Evolutionary conservation across 768 basidiomycete genomes (phyloP).

Genomic region (Obba rivulosa): DNA sequence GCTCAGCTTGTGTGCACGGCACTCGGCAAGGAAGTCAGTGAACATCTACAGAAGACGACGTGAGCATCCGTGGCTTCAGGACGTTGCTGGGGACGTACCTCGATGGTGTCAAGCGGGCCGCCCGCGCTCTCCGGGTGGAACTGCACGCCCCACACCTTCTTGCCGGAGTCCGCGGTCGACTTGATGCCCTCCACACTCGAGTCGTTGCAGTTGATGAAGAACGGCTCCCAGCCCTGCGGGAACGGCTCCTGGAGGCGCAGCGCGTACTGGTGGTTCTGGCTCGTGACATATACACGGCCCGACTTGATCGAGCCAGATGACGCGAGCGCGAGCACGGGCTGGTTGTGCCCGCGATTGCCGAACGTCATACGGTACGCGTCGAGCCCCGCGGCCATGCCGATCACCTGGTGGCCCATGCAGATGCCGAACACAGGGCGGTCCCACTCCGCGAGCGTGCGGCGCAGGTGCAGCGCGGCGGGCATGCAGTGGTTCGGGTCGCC

Average conservation of each 20-base stretch:
- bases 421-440: slow-evolving; percentile 93
- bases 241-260: slow-evolving; percentile 89
- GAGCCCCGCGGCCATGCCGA: slow-evolving; percentile 94
- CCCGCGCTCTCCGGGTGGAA: slow-evolving; percentile 99
- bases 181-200: slow-evolving; percentile 99
- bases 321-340: slow-evolving; percentile 95
- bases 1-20: slow-evolving; percentile 51
- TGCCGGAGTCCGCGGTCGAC: slow-evolving; percentile 84
- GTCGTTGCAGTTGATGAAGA: slow-evolving; percentile 99
- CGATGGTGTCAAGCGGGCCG: slow-evolving; percentile 97
- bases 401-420: slow-evolving; percentile 98
- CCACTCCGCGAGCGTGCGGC: slow-evolving; percentile 85
- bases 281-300: slow-evolving; percentile 95
- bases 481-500: slow-evolving; percentile 90
- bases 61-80: slow-evolving; percentile 3
- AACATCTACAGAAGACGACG: slow-evolving; percentile 62
- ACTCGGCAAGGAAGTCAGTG: slow-evolving; percentile 84
- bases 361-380: slow-evolving; percentile 99
- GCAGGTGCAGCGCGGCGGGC: slow-evolving; percentile 76
- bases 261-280: slow-evolving; percentile 99
- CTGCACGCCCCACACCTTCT: slow-evolving; percentile 95
- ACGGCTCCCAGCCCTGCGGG: slow-evolving; percentile 96
- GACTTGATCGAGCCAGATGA: slow-evolving; percentile 90
- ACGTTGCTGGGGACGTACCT: slow-evolving; percentile 45
- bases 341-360: slow-evolving; percentile 99